phyloP scores from a whole-genome alignment of 139 green algal genomes.

The Chlamydomonas sphaeroides region DNA sequence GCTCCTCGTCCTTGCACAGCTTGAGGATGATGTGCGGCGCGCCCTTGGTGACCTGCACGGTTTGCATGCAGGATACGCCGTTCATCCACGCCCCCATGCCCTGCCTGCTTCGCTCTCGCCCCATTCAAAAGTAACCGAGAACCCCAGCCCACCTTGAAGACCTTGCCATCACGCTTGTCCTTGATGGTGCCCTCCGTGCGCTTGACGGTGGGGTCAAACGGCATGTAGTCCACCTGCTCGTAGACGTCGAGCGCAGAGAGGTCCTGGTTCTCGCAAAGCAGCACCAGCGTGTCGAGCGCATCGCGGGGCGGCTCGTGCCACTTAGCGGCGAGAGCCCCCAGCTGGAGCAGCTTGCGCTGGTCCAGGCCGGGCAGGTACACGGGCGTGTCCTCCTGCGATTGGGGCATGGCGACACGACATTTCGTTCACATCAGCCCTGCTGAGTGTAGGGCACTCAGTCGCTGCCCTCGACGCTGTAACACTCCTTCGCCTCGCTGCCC shows the following conservation, averaged over 20 bases:
- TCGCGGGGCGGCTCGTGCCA: slow-evolving; percentile 90
- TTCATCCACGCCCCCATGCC: too few relatives aligned
- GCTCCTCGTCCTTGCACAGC: slow-evolving; percentile 23
- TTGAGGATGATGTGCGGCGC: slow-evolving; percentile 62
- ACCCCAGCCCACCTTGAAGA: slow-evolving; percentile 66
- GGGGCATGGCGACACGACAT: not conserved
- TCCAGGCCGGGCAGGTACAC: slow-evolving; percentile 63
- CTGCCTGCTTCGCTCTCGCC: too few relatives aligned
- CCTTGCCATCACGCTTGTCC: slow-evolving; percentile 58
- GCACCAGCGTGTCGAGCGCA: slow-evolving; percentile 86
- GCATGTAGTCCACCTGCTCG: slow-evolving; percentile 78
- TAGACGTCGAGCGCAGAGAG: slow-evolving; percentile 65
- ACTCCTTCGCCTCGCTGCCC: not conserved
- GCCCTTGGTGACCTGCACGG: slow-evolving; percentile 79
- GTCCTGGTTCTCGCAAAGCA: slow-evolving; percentile 59
- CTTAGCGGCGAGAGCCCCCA: slow-evolving; percentile 82
- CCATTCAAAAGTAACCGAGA: too few relatives aligned
- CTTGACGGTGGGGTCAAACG: slow-evolving; percentile 92
- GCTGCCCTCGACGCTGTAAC: too few relatives aligned
- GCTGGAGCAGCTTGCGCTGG: slow-evolving; percentile 60
- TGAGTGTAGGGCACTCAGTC: too few relatives aligned
- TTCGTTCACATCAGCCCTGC: too few relatives aligned
- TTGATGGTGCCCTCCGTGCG: slow-evolving; percentile 78
- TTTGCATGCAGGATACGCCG: too few relatives aligned
- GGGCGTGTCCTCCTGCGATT: slow-evolving; percentile 68